Conservation (phyloP, 106 monocot species). For the Allium cepa region DNA sequence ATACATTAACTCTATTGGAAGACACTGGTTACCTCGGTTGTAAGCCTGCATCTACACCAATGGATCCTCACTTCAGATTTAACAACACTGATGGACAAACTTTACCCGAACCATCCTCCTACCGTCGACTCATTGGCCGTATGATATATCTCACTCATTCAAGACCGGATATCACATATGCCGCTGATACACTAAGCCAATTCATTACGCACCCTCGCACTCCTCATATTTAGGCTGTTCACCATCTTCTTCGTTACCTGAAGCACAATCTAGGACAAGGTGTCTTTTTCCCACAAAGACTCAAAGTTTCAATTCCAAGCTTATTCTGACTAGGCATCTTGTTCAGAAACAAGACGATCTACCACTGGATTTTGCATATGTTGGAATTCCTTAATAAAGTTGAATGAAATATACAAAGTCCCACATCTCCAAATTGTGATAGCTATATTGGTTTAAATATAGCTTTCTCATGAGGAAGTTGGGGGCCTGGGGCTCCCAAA, state of each 20-base stretch:
- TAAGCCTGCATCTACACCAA: background rate
- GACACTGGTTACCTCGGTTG: slow-evolving; percentile 2
- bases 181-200: slow-evolving; percentile 13
- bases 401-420: too few species aligned
- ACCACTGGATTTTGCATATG: too few species aligned
- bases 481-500: too few species aligned
- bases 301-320: background rate
- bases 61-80: slow-evolving; percentile 1
- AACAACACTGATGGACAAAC: background rate
- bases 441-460: too few species aligned
- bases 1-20: background rate
- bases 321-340: slow-evolving; percentile 11
- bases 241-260: slow-evolving; percentile 18
- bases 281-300: background rate
- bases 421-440: too few species aligned
- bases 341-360: too few species aligned
- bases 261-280: slow-evolving; percentile 5
- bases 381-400: too few species aligned
- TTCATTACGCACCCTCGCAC: slow-evolving; percentile 6
- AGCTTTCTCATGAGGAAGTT: too few species aligned
- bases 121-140: slow-evolving; percentile 13
- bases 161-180: slow-evolving; percentile 10
- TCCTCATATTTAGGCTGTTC: slow-evolving; percentile 8
- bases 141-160: slow-evolving; percentile 12
- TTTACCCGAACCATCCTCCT: slow-evolving; percentile 12